Conservation (phyloP, 1,284 basidiomycete species). For the Porphyrellus sp. region DNA sequence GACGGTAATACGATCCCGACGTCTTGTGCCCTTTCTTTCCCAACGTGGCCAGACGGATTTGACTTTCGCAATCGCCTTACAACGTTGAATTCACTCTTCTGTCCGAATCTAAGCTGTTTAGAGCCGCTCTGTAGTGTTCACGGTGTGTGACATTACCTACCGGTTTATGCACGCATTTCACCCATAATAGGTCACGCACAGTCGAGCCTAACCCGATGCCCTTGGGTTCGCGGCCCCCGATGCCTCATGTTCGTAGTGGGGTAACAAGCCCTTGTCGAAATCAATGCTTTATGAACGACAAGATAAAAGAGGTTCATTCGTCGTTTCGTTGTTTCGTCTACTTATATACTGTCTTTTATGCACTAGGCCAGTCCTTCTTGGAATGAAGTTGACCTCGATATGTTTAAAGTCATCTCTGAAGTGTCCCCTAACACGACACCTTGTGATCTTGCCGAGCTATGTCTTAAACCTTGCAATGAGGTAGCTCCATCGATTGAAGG, state of each 20-base stretch:
- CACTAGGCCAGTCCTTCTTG: constrained; percentile 26
- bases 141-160: constrained; percentile 32
- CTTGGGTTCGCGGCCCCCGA: constrained; percentile 24
- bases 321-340: neutral
- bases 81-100: constrained; percentile 45
- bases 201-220: constrained; percentile 36
- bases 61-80: constrained; percentile 34
- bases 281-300: constrained; percentile 39
- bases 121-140: constrained; percentile 52
- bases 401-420: constrained; percentile 32
- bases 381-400: constrained; percentile 25
- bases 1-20: constrained; percentile 26
- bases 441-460: constrained; percentile 42
- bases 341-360: neutral
- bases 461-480: constrained; percentile 40
- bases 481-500: constrained; percentile 23
- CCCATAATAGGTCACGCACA: constrained; percentile 23
- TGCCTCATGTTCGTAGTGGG: constrained; percentile 21
- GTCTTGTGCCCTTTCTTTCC: constrained; percentile 14
- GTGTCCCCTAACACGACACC: constrained; percentile 35
- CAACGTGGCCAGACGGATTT: constrained; percentile 18
- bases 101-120: constrained; percentile 51
- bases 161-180: constrained; percentile 17
- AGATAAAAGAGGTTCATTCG: constrained; percentile 18
- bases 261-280: constrained; percentile 35